These are phyloP conservation scores for Boletus vinaceobasis DNA, from an alignment of 768 basidiomycete species.

Conservation along the genomic window DNA sequence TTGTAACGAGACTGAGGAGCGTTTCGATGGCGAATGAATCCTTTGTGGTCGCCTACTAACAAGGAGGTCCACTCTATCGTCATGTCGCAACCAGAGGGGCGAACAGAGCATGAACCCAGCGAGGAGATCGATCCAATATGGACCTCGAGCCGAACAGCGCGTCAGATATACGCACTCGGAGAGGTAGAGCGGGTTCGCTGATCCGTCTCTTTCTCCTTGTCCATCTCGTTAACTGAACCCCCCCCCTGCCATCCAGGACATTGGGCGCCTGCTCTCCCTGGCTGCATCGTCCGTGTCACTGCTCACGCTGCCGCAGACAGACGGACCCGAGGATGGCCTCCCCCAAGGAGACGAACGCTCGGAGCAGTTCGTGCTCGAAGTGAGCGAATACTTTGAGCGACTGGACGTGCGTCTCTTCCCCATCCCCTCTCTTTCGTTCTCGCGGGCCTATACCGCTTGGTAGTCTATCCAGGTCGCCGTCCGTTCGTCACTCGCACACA, in stretches of 20 bases:
- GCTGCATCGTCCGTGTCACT: slow-evolving; percentile 78
- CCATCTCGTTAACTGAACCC: no score
- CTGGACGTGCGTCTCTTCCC: slow-evolving; percentile 57
- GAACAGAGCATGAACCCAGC: slow-evolving; percentile 9
- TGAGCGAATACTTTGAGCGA: slow-evolving; percentile 81
- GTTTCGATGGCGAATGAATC: neutral
- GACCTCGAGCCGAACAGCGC: slow-evolving; percentile 75
- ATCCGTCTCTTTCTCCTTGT: neutral
- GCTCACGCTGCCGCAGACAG: slow-evolving; percentile 80
- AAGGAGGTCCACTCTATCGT: no score
- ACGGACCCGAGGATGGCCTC: slow-evolving; percentile 59
- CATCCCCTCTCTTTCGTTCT: neutral
- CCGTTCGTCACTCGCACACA: slow-evolving; percentile 76
- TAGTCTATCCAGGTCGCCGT: slow-evolving; percentile 76
- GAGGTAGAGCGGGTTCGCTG: slow-evolving; percentile 70
- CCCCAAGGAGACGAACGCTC: slow-evolving; percentile 82
- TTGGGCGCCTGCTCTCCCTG: slow-evolving; percentile 68
- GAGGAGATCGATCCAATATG: slow-evolving; percentile 71
- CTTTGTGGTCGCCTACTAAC: neutral
- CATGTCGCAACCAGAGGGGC: slow-evolving; percentile 25
- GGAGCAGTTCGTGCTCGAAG: slow-evolving; percentile 81
- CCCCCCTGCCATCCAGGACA: slow-evolving; percentile 71
- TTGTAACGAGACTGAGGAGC: neutral
- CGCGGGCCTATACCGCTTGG: neutral
- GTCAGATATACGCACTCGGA: slow-evolving; percentile 76